phyloP scores from a whole-genome alignment of 1,284 basidiomycete genomes.

The Ceratobasidium sp. region DNA sequence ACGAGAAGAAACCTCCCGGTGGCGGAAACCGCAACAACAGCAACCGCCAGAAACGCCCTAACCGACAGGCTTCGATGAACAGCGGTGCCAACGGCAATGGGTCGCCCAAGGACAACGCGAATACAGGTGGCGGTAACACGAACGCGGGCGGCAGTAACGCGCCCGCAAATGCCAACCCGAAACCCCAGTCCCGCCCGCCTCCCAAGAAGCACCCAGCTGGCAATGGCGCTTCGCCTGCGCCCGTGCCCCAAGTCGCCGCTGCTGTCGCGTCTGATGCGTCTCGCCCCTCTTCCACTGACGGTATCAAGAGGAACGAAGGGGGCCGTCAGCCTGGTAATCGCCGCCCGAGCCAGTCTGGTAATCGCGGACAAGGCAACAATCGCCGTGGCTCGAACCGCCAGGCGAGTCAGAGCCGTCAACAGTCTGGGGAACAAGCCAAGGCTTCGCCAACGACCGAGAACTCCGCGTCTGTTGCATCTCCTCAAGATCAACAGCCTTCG shows the following conservation, averaged over 20 bases:
- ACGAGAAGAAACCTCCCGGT: conserved; percentile 44
- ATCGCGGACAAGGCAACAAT: conserved; percentile 43
- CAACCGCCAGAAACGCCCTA: conserved; percentile 38
- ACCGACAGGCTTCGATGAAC: conserved; percentile 27
- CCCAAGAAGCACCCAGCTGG: conserved; percentile 41
- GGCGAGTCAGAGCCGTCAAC: conserved; percentile 45
- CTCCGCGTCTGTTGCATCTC: conserved; percentile 50
- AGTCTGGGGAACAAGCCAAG: conserved; percentile 46
- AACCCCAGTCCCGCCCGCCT: conserved; percentile 34
- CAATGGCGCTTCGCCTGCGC: conserved; percentile 42
- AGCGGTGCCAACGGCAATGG: conserved; percentile 34
- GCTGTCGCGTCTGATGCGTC: conserved; percentile 46
- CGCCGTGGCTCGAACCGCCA: conserved; percentile 34
- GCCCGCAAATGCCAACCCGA: conserved; percentile 33
- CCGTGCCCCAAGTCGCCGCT: conserved; percentile 45
- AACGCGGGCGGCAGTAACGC: neutral
- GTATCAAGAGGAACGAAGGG: conserved; percentile 44
- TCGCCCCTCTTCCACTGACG: conserved; percentile 50
- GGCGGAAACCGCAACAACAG: conserved; percentile 38
- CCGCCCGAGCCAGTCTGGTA: conserved; percentile 42
- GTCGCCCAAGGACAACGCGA: conserved; percentile 40
- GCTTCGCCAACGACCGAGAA: conserved; percentile 45
- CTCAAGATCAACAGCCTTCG: conserved; percentile 77
- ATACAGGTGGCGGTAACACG: neutral
- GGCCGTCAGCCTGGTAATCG: conserved; percentile 36